Conservation (phyloP, 768 basidiomycete genomes). For the Suillus cothurnatus region DNA sequence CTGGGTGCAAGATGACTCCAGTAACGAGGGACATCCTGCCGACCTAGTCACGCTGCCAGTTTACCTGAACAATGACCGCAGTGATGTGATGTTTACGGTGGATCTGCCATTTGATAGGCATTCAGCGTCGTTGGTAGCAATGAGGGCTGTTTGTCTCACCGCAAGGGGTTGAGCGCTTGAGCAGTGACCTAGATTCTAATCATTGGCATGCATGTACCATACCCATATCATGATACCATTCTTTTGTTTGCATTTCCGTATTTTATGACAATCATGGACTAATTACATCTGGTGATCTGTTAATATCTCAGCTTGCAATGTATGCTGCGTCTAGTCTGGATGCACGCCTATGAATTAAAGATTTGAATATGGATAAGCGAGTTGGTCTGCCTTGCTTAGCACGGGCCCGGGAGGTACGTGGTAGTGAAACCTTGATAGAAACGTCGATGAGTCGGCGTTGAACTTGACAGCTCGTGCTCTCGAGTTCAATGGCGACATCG, state of each 20-base stretch:
- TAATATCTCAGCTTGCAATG: not conserved
- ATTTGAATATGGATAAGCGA: no score
- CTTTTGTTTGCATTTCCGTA: not conserved
- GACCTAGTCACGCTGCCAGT: conserved; percentile 79
- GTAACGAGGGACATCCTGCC: conserved; percentile 18
- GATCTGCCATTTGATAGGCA: conserved; percentile 75
- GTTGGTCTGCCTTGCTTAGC: no score
- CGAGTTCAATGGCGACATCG: no score
- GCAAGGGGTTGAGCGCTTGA: conserved; percentile 66
- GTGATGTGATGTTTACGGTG: conserved; percentile 89
- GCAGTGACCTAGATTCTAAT: conserved; percentile 2
- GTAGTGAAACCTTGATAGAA: no score
- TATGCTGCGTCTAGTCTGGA: not conserved
- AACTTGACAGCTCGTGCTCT: no score
- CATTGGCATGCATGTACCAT: conserved; percentile 15
- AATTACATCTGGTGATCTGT: not conserved
- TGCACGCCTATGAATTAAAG: not conserved
- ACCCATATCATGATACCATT: conserved; percentile 16
- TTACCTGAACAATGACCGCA: conserved; percentile 88
- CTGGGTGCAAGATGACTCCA: conserved; percentile 68
- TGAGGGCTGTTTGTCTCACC: conserved; percentile 88
- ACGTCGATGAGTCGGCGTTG: no score
- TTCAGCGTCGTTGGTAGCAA: conserved; percentile 73
- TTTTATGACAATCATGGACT: not conserved
- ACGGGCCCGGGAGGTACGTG: no score